Percentiles rank a stretch among this genome's conserved stretches.
Evolutionary conservation across 164 flowering plant species (phyloP).

Genomic region (Magnolia officinalis): DNA sequence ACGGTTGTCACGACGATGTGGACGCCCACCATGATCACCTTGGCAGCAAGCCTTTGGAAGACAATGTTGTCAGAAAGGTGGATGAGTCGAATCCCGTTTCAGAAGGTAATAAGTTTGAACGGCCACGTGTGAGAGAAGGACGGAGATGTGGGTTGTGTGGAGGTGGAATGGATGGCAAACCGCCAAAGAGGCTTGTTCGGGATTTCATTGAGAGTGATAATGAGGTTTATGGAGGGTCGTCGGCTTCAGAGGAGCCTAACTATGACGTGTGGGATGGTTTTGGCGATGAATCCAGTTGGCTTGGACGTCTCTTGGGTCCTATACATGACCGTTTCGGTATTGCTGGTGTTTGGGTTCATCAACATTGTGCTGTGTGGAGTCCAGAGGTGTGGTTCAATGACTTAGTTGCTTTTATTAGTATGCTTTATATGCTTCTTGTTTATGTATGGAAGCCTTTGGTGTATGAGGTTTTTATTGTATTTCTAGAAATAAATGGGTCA

Average conservation of each 20-base stretch:
- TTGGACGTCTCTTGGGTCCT: constrained; percentile 94
- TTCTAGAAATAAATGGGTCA: neutral
- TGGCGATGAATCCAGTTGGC: constrained; percentile 96
- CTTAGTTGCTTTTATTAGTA: constrained; percentile 11
- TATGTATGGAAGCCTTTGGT: constrained; percentile 7
- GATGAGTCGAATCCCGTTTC: constrained; percentile 16
- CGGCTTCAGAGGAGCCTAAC: constrained; percentile 76
- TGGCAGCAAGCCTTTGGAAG: constrained; percentile 23
- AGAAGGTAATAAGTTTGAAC: constrained; percentile 19
- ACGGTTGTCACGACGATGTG: constrained; percentile 9
- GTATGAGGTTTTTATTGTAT: constrained; percentile 5
- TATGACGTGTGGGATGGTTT: constrained; percentile 98
- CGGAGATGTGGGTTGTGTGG: constrained; percentile 95
- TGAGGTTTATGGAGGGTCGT: constrained; percentile 73
- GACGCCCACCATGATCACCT: constrained; percentile 13
- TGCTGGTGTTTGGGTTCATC: constrained; percentile 98
- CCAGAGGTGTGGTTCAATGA: constrained; percentile 70
- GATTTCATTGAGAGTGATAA: constrained; percentile 70
- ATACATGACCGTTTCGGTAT: constrained; percentile 89
- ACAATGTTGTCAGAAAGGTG: constrained; percentile 17
- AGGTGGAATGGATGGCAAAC: constrained; percentile 83
- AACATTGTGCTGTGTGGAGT: constrained; percentile 99
- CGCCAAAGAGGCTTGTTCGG: constrained; percentile 62
- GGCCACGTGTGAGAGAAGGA: constrained; percentile 56
- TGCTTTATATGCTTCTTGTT: constrained; percentile 7